Conservation (phyloP, 768 basidiomycete genomes). For the Clitopilus passeckerianus region DNA sequence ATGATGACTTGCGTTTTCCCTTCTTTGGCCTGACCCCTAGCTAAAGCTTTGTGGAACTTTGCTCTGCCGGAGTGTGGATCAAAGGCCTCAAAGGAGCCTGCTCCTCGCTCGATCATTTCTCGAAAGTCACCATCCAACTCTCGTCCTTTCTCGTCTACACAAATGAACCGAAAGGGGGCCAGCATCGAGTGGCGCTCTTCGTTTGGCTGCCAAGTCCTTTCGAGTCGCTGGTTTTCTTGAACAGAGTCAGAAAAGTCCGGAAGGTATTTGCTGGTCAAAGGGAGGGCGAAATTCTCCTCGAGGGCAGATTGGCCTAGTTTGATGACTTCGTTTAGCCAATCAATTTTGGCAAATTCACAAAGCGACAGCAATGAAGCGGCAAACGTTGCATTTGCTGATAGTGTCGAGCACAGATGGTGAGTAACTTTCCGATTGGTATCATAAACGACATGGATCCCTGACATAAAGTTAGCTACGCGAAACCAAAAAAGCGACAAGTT, state of each 20-base stretch:
- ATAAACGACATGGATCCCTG: slow-evolving; percentile 55
- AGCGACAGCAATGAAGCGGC: slow-evolving; percentile 57
- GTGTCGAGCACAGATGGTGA: slow-evolving; percentile 57
- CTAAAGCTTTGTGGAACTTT: slow-evolving; percentile 48
- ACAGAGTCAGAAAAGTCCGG: slow-evolving; percentile 54
- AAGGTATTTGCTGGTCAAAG: slow-evolving; percentile 48
- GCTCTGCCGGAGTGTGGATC: slow-evolving; percentile 42
- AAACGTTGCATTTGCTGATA: slow-evolving; percentile 40
- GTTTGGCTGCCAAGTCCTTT: slow-evolving; percentile 63
- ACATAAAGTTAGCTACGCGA: background rate
- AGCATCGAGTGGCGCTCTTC: slow-evolving; percentile 58
- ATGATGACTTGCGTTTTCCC: slow-evolving; percentile 48
- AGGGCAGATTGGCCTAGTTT: slow-evolving; percentile 42
- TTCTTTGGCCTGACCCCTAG: slow-evolving; percentile 46
- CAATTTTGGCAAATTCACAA: slow-evolving; percentile 54
- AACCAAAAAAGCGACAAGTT: background rate
- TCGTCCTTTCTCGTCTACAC: slow-evolving; percentile 51
- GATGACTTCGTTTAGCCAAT: slow-evolving; percentile 64
- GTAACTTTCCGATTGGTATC: slow-evolving; percentile 44
- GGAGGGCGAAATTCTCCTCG: slow-evolving; percentile 48
- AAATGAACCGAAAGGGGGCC: slow-evolving; percentile 48
- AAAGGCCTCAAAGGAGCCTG: slow-evolving; percentile 60
- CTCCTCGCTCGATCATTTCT: slow-evolving; percentile 52
- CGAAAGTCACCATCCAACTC: slow-evolving; percentile 42
- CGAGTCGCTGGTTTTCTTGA: slow-evolving; percentile 38